phyloP scores from a whole-genome alignment of 2,329 filamentous ascomycete species.

The Sporothrix mexicana region DNA sequence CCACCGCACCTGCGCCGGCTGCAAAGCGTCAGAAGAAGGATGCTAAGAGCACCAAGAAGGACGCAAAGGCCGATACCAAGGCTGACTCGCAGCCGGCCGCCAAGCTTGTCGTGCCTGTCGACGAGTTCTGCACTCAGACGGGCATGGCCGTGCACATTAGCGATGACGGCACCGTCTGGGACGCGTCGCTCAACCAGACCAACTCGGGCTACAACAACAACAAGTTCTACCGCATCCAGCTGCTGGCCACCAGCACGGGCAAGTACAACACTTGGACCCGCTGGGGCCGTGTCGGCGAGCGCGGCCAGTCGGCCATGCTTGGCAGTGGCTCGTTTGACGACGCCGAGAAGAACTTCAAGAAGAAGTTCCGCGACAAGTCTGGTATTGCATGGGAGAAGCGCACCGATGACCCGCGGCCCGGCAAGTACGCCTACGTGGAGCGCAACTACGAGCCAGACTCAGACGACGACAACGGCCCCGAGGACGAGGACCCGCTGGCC shows the following conservation, averaged over 20 bases:
- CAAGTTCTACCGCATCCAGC: constrained; percentile 80
- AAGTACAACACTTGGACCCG: constrained; percentile 71
- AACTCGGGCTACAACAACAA: constrained; percentile 76
- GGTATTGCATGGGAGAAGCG: constrained; percentile 63
- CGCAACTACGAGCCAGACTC: constrained; percentile 74
- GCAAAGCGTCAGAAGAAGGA: constrained; percentile 26
- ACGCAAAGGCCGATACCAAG: constrained; percentile 31
- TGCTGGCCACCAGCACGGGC: constrained; percentile 52
- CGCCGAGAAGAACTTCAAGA: constrained; percentile 60
- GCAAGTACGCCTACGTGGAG: constrained; percentile 82
- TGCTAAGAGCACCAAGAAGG: neutral
- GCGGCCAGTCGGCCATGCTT: constrained; percentile 55
- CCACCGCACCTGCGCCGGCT: constrained; percentile 32
- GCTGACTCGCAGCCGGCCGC: neutral
- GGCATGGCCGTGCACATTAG: constrained; percentile 68
- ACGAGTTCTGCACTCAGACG: constrained; percentile 50
- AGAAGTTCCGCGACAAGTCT: constrained; percentile 68
- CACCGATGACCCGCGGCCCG: constrained; percentile 61
- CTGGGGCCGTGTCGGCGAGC: constrained; percentile 78
- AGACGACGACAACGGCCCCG: constrained; percentile 57
- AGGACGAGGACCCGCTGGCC: constrained; percentile 36
- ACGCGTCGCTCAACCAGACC: constrained; percentile 80
- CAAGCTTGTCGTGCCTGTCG: constrained; percentile 56
- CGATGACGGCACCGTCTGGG: constrained; percentile 70
- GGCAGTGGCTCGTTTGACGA: constrained; percentile 50